These are phyloP conservation scores for Heliamphora pulchella DNA, from an alignment of 179 eudicot genomes.

Conservation along the genomic window DNA sequence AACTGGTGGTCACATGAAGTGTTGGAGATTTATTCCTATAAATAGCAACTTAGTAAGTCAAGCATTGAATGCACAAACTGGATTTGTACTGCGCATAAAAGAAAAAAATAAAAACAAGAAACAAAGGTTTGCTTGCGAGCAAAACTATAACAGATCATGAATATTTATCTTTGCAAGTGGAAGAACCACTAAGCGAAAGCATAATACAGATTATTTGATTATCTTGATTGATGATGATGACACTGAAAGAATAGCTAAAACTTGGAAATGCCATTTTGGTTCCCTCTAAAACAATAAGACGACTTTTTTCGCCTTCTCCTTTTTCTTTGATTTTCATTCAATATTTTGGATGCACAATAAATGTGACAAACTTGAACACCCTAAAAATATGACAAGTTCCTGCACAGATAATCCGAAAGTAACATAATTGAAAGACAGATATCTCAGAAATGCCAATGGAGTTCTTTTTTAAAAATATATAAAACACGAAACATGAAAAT, in stretches of 20 bases:
- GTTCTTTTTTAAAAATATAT: not conserved
- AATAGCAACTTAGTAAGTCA: too few relatives aligned
- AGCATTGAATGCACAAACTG: too few relatives aligned
- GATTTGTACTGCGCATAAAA: not conserved
- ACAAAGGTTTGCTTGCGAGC: too few relatives aligned
- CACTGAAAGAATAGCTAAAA: not conserved
- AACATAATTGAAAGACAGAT: not conserved
- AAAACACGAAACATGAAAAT: not conserved
- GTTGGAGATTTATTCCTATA: not conserved
- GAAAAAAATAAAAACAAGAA: not conserved
- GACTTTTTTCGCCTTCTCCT: not conserved
- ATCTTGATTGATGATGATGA: not conserved
- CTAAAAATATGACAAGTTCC: not conserved
- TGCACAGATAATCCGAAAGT: not conserved
- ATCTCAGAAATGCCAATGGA: slow-evolving; percentile 6
- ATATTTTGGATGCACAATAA: not conserved
- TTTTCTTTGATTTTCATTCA: not conserved
- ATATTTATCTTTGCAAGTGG: not conserved
- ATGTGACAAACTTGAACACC: not conserved
- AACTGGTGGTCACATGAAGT: not conserved
- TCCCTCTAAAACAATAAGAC: not conserved
- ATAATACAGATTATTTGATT: too few relatives aligned
- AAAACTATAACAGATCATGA: too few relatives aligned
- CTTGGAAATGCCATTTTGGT: too few relatives aligned
- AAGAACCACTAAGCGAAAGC: not conserved